These are phyloP conservation scores for Gymnopilus dilepis DNA, from an alignment of 768 basidiomycete genomes.

Conservation along the genomic window DNA sequence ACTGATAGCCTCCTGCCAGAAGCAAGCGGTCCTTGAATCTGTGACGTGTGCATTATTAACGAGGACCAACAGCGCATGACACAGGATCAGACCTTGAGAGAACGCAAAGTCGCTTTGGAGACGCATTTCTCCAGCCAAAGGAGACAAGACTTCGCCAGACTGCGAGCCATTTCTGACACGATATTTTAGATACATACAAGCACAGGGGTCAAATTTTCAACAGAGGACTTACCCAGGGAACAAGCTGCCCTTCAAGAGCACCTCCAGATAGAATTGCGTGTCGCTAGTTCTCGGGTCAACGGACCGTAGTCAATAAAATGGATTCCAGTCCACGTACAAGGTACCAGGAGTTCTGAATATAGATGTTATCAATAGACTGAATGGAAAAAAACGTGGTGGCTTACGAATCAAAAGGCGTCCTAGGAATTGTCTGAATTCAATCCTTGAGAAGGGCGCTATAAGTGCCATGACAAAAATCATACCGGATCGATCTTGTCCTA, in stretches of 20 bases:
- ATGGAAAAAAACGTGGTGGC: not conserved
- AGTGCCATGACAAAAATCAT: not conserved
- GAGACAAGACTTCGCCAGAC: slow-evolving; percentile 4
- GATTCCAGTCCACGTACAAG: not conserved
- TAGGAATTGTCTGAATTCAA: not conserved
- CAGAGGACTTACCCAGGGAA: not conserved
- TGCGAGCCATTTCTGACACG: not conserved
- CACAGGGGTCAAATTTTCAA: no score
- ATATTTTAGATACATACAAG: no score
- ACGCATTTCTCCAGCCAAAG: slow-evolving; percentile 8
- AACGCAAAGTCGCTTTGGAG: slow-evolving; percentile 10
- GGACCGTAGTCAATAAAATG: no score
- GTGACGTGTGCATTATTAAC: no score
- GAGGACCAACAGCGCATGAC: no score
- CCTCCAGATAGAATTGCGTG: slow-evolving; percentile 6
- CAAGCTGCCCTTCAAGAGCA: not conserved
- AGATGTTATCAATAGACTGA: not conserved
- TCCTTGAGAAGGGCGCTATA: not conserved
- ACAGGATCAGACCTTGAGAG: not conserved
- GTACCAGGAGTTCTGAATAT: not conserved
- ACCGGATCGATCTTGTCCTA: slow-evolving; percentile 9
- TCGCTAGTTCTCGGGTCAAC: not conserved
- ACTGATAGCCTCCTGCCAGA: slow-evolving; percentile 4
- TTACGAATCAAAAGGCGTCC: slow-evolving; percentile 9
- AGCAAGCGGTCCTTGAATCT: not conserved